phyloP scores from a whole-genome alignment of 148 eudicot species.

The Persicaria maculosa region DNA sequence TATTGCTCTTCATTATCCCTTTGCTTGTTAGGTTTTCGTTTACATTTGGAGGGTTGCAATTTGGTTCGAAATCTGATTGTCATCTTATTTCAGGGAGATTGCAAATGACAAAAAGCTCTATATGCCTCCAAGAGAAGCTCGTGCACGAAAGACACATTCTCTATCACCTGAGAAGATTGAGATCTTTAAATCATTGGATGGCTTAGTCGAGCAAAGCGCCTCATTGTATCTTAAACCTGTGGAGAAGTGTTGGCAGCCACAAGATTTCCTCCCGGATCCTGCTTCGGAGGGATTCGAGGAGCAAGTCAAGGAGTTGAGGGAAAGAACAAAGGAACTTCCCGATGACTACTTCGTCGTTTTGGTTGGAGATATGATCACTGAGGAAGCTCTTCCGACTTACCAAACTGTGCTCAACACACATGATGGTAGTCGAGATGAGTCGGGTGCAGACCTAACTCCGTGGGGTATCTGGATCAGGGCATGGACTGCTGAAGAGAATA shows the following conservation, averaged over 20 bases:
- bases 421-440: conserved; percentile 42
- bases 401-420: conserved; percentile 43
- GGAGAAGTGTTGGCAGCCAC: conserved; percentile 45
- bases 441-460: conserved; percentile 32
- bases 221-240: conserved; percentile 29
- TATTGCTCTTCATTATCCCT: too few relatives aligned
- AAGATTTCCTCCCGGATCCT: conserved; percentile 42
- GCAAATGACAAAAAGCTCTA: conserved; percentile 19
- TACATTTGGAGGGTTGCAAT: background rate
- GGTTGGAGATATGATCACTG: conserved; percentile 47
- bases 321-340: conserved; percentile 29
- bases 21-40: too few relatives aligned
- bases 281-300: conserved; percentile 34
- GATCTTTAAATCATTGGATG: conserved; percentile 34
- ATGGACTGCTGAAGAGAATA: conserved; percentile 46
- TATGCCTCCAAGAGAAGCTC: conserved; percentile 34
- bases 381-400: conserved; percentile 48
- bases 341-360: conserved; percentile 44
- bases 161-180: conserved; percentile 38
- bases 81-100: background rate
- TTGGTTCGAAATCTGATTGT: background rate
- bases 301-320: conserved; percentile 33
- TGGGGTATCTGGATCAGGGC: conserved; percentile 45
- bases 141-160: conserved; percentile 32
- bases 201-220: conserved; percentile 35